Evolutionary conservation across 768 basidiomycete species (phyloP).

Genomic region (Filobasidium floriforme): DNA sequence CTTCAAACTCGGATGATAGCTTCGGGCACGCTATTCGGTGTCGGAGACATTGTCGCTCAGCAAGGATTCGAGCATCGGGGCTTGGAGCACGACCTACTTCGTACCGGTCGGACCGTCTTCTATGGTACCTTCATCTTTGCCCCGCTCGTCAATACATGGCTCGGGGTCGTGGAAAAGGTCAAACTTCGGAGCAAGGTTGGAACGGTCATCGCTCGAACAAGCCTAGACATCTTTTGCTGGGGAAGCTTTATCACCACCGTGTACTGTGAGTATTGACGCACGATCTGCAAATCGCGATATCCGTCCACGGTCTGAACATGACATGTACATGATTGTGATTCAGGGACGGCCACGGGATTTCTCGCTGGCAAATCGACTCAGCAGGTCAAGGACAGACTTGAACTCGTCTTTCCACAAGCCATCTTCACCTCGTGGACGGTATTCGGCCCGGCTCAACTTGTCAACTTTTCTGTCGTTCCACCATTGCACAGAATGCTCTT

Average conservation of each 20-base stretch:
- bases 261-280: slow-evolving; percentile 13
- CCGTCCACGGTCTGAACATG: neutral
- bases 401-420: slow-evolving; percentile 14
- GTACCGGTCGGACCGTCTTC: slow-evolving; percentile 34
- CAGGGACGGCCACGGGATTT: slow-evolving; percentile 35
- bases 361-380: slow-evolving; percentile 34
- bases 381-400: slow-evolving; percentile 35
- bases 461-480: slow-evolving; percentile 41
- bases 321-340: slow-evolving; percentile 14
- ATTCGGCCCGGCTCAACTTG: slow-evolving; percentile 34
- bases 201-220: slow-evolving; percentile 31
- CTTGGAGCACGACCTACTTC: slow-evolving; percentile 17
- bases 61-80: slow-evolving; percentile 36
- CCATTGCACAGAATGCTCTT: slow-evolving; percentile 34
- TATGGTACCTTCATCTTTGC: slow-evolving; percentile 40
- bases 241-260: slow-evolving; percentile 34
- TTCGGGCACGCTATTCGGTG: slow-evolving; percentile 31
- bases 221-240: slow-evolving; percentile 35
- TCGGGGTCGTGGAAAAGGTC: slow-evolving; percentile 30
- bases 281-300: neutral
- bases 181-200: slow-evolving; percentile 22
- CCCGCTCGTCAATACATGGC: slow-evolving; percentile 40
- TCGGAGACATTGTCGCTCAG: slow-evolving; percentile 38
- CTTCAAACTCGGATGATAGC: slow-evolving; percentile 41
- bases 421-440: slow-evolving; percentile 16